These are phyloP conservation scores for Alnus rubra DNA, from an alignment of 306 rosid species.

Conservation along the genomic window DNA sequence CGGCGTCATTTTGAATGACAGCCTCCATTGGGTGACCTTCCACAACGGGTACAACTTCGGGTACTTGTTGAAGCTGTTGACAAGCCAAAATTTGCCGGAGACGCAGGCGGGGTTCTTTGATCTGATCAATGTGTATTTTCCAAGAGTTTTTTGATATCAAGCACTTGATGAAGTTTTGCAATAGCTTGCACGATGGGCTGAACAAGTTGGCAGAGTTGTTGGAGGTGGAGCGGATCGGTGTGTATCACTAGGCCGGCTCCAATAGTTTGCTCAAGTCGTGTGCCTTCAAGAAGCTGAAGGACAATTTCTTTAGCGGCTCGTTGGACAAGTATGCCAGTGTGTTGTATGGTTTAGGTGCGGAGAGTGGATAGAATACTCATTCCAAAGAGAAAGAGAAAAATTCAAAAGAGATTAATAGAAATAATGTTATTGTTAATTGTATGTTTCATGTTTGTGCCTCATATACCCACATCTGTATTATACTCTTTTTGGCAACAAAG, in stretches of 20 bases:
- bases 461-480: neutral
- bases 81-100: constrained; percentile 39
- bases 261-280: constrained; percentile 50
- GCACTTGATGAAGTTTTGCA: constrained; percentile 53
- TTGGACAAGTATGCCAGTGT: constrained; percentile 50
- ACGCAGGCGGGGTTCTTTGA: constrained; percentile 41
- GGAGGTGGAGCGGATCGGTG: constrained; percentile 48
- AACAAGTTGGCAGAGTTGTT: constrained; percentile 46
- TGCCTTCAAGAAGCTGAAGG: constrained; percentile 42
- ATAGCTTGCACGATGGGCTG: constrained; percentile 48
- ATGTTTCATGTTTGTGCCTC: constrained; percentile 1
- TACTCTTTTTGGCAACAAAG: constrained; percentile 25
- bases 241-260: constrained; percentile 50
- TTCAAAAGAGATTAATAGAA: neutral
- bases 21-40: constrained; percentile 46
- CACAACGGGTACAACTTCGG: constrained; percentile 51
- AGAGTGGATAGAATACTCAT: constrained; percentile 28
- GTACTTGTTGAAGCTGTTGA: constrained; percentile 44
- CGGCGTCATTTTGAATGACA: constrained; percentile 43
- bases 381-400: neutral
- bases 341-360: constrained; percentile 48
- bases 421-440: neutral
- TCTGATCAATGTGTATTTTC: constrained; percentile 39
- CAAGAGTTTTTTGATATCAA: constrained; percentile 45
- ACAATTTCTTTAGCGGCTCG: constrained; percentile 46